Base-by-base conservation (phyloP, 768 basidiomycete genomes). In the Mycena olivaceomarginata region DNA sequence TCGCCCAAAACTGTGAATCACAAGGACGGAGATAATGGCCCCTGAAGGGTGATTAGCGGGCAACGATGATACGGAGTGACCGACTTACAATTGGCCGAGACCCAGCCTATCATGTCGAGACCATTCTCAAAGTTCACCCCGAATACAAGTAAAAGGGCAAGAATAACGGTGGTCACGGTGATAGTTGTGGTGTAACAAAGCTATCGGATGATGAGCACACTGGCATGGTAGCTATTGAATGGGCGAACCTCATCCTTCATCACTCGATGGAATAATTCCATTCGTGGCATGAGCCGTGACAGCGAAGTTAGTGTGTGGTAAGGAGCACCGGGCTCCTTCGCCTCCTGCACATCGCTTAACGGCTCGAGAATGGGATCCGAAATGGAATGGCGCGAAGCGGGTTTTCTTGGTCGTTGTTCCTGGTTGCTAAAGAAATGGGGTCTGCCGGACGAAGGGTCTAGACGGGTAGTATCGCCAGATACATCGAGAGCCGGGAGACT, bases 181-280 rank as follows among this genome's bases (percentile, higher is more conserved):
- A 92, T 90, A 72, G 91, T 87, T 0, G 90, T 88, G 2, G 91
- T 91, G 78, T 93, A 92, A 51, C 88, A 86, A 13, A 93, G 80
- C 92, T 93, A 63, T 18, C 31, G 59, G 20, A 73, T 59, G 41
- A 63, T 51, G 72, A 56, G 78, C 15, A 18, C 20, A 41, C 31
- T 51, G 40, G 20, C 45, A 67, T 16, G 43, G 48, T 22, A 25
- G 60, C 31, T 20, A 45, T 70, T 45, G 57, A 76, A 45, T 18
- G 20, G 31, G 80, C 87, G n/a, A 79, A 93, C 93, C 88, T 94
- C 93, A 81, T 94, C 90, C 78, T 88, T 90, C 85, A 94, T 89
- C 43, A 92, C 92, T 80, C 88, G 82, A 40, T 87, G 89, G 74
- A 94, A 91, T 39, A 91, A 84, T 71, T 87, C 88, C 86, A 92